Percentiles rank a stretch among this genome's conserved stretches.
Evolutionary conservation across 495 filamentous ascomycete genomes (phyloP).

Genomic region (Umbilicaria muhlenbergii): DNA sequence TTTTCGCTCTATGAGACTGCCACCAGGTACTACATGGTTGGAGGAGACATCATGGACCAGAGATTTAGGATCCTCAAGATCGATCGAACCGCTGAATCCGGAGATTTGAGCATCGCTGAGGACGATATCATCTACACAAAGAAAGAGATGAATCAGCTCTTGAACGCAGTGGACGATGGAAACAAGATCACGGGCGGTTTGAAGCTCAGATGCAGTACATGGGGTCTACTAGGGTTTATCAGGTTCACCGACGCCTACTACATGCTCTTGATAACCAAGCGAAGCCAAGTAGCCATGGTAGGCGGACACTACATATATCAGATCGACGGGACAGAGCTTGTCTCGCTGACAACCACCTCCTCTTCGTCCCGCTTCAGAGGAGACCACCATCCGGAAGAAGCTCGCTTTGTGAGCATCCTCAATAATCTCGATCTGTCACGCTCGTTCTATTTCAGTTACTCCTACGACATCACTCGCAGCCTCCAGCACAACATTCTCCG

Average conservation of each 20-base stretch:
- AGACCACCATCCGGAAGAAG: conserved; percentile 78
- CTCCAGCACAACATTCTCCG: conserved; percentile 84
- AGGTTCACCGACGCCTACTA: conserved; percentile 94
- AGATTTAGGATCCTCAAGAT: conserved; percentile 88
- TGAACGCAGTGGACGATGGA: conserved; percentile 91
- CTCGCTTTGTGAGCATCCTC: conserved; percentile 73
- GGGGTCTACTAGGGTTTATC: conserved; percentile 90
- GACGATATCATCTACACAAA: conserved; percentile 90
- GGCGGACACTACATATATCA: conserved; percentile 94
- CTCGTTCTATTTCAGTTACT: conserved; percentile 97
- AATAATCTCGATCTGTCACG: conserved; percentile 78
- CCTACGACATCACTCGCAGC: conserved; percentile 87
- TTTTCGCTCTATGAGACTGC: conserved; percentile 92
- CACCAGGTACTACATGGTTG: conserved; percentile 83
- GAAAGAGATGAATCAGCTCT: conserved; percentile 79
- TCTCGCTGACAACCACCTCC: conserved; percentile 57
- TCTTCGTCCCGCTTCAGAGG: conserved; percentile 46
- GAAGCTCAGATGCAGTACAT: conserved; percentile 76
- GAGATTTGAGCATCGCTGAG: conserved; percentile 70
- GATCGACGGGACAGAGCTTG: conserved; percentile 85
- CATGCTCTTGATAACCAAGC: conserved; percentile 91
- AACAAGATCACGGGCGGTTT: conserved; percentile 86
- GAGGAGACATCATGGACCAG: conserved; percentile 73
- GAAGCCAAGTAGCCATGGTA: conserved; percentile 88
- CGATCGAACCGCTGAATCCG: conserved; percentile 70